These are phyloP conservation scores for Coelastrella sp. DNA, from an alignment of 139 green algal genomes.

Conservation along the genomic window DNA sequence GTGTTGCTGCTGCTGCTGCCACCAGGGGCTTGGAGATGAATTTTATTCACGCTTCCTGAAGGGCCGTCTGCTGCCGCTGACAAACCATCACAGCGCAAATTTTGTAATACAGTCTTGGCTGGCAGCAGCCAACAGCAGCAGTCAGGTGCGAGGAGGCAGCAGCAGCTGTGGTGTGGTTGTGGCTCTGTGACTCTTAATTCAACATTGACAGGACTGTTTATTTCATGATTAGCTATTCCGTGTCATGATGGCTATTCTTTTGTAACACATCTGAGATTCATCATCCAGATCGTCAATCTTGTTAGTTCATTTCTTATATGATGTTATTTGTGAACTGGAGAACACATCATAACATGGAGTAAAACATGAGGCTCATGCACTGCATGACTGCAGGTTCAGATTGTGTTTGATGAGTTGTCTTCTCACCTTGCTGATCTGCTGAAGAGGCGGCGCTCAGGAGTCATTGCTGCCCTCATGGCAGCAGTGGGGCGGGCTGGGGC, in stretches of 20 bases:
- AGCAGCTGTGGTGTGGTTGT: not conserved
- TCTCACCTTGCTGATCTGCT: slow-evolving; percentile 69
- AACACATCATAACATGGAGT: too few species aligned
- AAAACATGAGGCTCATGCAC: too few species aligned
- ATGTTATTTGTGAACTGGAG: not conserved
- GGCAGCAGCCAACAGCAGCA: slow-evolving; percentile 46
- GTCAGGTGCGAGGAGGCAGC: slow-evolving; percentile 3
- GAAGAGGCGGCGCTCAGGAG: slow-evolving; percentile 63
- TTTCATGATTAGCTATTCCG: too few species aligned
- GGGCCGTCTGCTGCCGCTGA: slow-evolving; percentile 56
- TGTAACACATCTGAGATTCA: too few species aligned
- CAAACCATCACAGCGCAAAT: slow-evolving; percentile 75
- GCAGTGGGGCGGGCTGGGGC: slow-evolving; percentile 54
- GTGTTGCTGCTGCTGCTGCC: slow-evolving; percentile 48
- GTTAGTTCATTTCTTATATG: not conserved
- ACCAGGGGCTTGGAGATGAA: slow-evolving; percentile 55
- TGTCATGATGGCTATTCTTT: too few species aligned
- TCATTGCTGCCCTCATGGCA: slow-evolving; percentile 80
- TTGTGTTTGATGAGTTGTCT: slow-evolving; percentile 44
- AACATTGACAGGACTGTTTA: too few species aligned
- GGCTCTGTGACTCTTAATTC: too few species aligned
- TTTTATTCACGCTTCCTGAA: slow-evolving; percentile 58
- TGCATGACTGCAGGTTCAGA: not conserved
- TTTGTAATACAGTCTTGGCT: slow-evolving; percentile 83
- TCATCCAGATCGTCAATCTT: too few species aligned